Conservation (phyloP, 805 yeast genomes). For the Saccharomycopsis sp. region DNA sequence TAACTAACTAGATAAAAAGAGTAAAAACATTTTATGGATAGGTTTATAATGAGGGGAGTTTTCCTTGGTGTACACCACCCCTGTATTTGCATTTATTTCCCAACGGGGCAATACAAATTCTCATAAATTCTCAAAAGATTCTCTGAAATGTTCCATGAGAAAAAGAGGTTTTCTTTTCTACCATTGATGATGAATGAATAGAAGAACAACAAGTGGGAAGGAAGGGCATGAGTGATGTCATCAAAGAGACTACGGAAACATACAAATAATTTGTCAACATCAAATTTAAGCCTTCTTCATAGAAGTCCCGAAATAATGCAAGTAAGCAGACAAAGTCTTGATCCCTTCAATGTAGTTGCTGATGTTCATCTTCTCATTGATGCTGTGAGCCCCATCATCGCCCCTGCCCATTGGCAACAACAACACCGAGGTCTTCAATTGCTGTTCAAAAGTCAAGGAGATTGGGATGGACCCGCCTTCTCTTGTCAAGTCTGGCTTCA, state of each 20-base stretch:
- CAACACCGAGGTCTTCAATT: slow-evolving; percentile 75
- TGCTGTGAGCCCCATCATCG: slow-evolving; percentile 98
- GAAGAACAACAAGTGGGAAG: too few relatives aligned
- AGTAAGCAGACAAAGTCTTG: slow-evolving; percentile 86
- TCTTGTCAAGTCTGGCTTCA: slow-evolving; percentile 94
- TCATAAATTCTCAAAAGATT: too few relatives aligned
- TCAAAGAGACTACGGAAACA: too few relatives aligned
- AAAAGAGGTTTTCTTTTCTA: neutral
- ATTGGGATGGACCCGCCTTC: slow-evolving; percentile 99
- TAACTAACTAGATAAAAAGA: too few relatives aligned
- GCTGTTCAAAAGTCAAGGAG: slow-evolving; percentile 86
- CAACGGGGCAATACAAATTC: too few relatives aligned
- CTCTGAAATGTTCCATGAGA: too few relatives aligned
- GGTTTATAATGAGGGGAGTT: too few relatives aligned
- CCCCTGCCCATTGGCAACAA: slow-evolving; percentile 97
- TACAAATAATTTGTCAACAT: neutral
- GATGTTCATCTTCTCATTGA: slow-evolving; percentile 87
- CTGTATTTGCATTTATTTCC: too few relatives aligned
- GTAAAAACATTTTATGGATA: too few relatives aligned
- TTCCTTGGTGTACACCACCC: too few relatives aligned
- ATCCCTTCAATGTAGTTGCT: slow-evolving; percentile 88
- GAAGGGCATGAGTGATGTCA: too few relatives aligned
- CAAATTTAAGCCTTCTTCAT: slow-evolving; percentile 23
- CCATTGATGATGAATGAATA: too few relatives aligned
- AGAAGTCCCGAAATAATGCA: slow-evolving; percentile 87